Base-by-base conservation (phyloP, 75 land plant genomes). In the Sequoiadendron giganteum region DNA sequence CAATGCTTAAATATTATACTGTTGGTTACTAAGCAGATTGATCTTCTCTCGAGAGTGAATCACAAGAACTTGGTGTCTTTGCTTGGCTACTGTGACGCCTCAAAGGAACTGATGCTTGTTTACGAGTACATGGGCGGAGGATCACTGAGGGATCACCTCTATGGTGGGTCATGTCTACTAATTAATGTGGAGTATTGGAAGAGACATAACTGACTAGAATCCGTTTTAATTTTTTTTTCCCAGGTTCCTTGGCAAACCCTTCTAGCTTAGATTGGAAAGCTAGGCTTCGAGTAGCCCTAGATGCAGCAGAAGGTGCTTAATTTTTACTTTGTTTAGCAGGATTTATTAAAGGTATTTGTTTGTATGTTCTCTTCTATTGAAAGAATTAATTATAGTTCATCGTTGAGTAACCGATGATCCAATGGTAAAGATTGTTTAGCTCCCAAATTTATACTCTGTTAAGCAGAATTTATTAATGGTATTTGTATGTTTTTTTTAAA, bases 81-180 rank as follows among this genome's bases (percentile, higher is more conserved):
- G 52, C 88, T 95, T 85, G 96, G 96, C 84, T 93, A 92, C 90
- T 93, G 96, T 86, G 89, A 94, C 61, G 96, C 92, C 85, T 91
- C 49, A n/a, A 38, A 91, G 42, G 91, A 92, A 73, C 52, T 91
- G 0, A 91, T 93, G 36, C 87, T 95, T 78, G 90, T 95, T 34
- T 95, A 95, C 52, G 96, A 93, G 77, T 92, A 90, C 47, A 93
- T 95, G 93, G 88, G 89, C 73, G 91, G 90, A 75, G 95, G 94
- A 48, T 89, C 93, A 39, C 85, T 95, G 65, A 42, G 89, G 40
- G 94, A 95, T 80, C 93, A 90, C 85, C 78, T 95, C 86, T 89
- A 91, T 76, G 93, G 96, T 94, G 70, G 28, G 70, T 65, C 21
- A 65, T 4, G 1, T 65, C 1, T 21, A 14, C 70, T 18, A 16